Conservation (phyloP, 192 early-diverging fungal species). For the Coemansia furcata region DNA sequence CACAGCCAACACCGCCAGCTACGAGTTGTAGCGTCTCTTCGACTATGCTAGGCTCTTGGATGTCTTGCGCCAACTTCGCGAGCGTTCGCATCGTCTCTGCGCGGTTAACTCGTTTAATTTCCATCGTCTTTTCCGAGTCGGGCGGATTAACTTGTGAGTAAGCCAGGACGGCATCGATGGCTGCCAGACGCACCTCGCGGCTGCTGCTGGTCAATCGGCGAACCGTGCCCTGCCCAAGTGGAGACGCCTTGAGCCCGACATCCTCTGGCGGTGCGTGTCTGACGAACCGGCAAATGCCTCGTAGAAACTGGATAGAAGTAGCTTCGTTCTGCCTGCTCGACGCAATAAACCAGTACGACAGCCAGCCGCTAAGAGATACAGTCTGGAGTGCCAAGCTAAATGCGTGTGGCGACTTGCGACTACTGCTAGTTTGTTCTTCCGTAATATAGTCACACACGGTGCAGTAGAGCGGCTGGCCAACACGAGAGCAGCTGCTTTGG, state of each 20-base stretch:
- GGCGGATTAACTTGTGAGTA: slow-evolving; percentile 11
- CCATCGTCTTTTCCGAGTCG: slow-evolving; percentile 14
- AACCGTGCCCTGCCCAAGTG: slow-evolving; percentile 40
- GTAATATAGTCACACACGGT: neutral
- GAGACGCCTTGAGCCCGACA: slow-evolving; percentile 27
- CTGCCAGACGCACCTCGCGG: slow-evolving; percentile 47
- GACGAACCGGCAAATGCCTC: slow-evolving; percentile 35
- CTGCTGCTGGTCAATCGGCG: slow-evolving; percentile 41
- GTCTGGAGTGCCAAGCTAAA: neutral
- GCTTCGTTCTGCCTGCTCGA: slow-evolving; percentile 24
- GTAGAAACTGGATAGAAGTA: slow-evolving; percentile 28
- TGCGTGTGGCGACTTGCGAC: neutral
- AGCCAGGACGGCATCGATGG: slow-evolving; percentile 29
- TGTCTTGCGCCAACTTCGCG: slow-evolving; percentile 1
- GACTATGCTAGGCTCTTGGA: slow-evolving; percentile 21
- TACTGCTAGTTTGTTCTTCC: neutral
- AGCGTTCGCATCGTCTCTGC: slow-evolving; percentile 26
- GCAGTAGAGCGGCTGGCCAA: neutral
- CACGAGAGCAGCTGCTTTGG: neutral
- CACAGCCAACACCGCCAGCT: slow-evolving; percentile 41
- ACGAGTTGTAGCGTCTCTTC: slow-evolving; percentile 44
- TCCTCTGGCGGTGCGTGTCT: slow-evolving; percentile 39
- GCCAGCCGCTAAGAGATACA: slow-evolving; percentile 42
- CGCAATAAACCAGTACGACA: slow-evolving; percentile 53
- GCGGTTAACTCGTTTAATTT: slow-evolving; percentile 27